Percentiles rank a stretch among this genome's conserved stretches.
Conservation (phyloP, 2,329 filamentous ascomycete species). For the Teratosphaeriaceae sp. region DNA sequence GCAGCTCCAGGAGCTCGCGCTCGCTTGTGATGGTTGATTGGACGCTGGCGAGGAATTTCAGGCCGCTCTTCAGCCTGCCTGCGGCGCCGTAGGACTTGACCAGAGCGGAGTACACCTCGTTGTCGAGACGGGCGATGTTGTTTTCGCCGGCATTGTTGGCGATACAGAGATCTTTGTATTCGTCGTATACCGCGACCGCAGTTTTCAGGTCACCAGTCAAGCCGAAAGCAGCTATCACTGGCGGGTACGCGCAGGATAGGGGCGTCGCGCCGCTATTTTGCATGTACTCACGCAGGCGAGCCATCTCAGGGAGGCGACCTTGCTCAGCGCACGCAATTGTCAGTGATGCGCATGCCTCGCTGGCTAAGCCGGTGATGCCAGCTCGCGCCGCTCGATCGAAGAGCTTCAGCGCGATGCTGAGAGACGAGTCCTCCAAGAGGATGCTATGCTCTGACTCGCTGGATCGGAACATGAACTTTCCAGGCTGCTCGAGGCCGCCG, state of each 20-base stretch:
- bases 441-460: conserved; percentile 83
- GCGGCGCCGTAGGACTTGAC: conserved; percentile 82
- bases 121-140: conserved; percentile 65
- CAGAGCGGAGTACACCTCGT: conserved; percentile 82
- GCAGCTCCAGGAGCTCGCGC: conserved; percentile 43
- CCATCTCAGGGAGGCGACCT: conserved; percentile 80
- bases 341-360: conserved; percentile 77
- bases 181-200: conserved; percentile 90
- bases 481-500: conserved; percentile 75
- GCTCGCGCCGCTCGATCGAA: conserved; percentile 70
- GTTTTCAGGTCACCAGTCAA: conserved; percentile 72
- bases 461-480: conserved; percentile 82
- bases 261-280: conserved; percentile 68
- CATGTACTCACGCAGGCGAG: conserved; percentile 87
- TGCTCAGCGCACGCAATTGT: conserved; percentile 81
- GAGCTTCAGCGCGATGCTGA: conserved; percentile 76
- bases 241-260: conserved; percentile 74
- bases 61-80: conserved; percentile 71
- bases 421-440: conserved; percentile 76
- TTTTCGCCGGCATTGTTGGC: conserved; percentile 69
- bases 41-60: conserved; percentile 80
- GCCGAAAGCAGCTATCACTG: conserved; percentile 94
- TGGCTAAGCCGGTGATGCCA: conserved; percentile 58
- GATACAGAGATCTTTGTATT: conserved; percentile 86
- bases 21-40: conserved; percentile 48